Base-by-base conservation (phyloP, 1,139 yeast species). In the Yamadazyma dendronema region DNA sequence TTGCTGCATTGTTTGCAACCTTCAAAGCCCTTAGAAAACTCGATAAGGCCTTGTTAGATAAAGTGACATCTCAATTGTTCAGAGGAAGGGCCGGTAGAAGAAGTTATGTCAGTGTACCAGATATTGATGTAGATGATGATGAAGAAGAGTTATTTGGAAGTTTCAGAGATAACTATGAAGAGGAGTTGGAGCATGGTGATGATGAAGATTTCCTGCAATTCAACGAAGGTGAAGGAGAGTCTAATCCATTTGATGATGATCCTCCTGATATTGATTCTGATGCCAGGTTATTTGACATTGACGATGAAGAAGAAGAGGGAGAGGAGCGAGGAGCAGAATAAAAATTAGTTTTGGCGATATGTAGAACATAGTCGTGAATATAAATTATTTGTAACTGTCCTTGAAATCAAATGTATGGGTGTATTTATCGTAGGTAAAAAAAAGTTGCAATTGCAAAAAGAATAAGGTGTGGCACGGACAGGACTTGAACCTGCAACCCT, bases 91-190 rank as follows among this genome's bases (percentile, higher is more conserved):
- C 71, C 12, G 71, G 77, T 4, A 52, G 62, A 24, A 61, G 76
- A 49, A 65, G 57, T 37, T 72, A 69, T 42, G 76, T 71, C 3
- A 61, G 57, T 32, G 70, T 73, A 15, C 77, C 75, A 3, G 66
- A 64, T 21, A 52, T 62, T 38, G 73, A 69, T 33, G 74, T 62
- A 37, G 72, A 68, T 35, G 75, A 69, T 33, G 76, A 70, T 33
- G 78, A 72, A 39, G 74, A 67, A 28, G 79, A 72, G 46, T 61
- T 76, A 34, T 69, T 76, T 48, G 78, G 77, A 12, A 66, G 68
- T 38, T 73, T 64, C 48, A 61, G 65, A 37, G 72, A 74, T 41
- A 61, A 70, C 41, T 67, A 67, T 42, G 79, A 75, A 31, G 80
- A 74, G 17, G 82, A 76, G 38, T 49, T 65, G 24, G 64, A 61